Evolutionary conservation across 2,329 filamentous ascomycete species (phyloP).

Genomic region (Colletotrichum shisoi): DNA sequence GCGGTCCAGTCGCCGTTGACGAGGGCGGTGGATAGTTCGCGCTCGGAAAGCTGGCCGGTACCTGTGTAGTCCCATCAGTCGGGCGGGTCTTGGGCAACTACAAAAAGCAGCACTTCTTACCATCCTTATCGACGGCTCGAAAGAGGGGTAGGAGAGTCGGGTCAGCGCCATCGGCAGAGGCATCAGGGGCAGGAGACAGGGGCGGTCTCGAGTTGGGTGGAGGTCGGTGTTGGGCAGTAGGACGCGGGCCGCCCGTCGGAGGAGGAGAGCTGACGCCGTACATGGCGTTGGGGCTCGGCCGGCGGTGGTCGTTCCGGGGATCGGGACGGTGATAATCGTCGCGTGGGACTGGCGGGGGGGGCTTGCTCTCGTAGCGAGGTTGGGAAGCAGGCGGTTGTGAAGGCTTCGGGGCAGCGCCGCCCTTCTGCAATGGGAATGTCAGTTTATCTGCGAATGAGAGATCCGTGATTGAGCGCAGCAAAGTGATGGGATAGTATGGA

Average conservation of each 20-base stretch:
- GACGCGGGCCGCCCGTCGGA: slow-evolving; percentile 55
- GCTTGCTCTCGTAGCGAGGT: slow-evolving; percentile 59
- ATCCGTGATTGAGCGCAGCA: slow-evolving; percentile 40
- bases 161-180: slow-evolving; percentile 62
- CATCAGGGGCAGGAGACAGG: slow-evolving; percentile 66
- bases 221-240: slow-evolving; percentile 58
- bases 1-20: slow-evolving; percentile 96
- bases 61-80: slow-evolving; percentile 54
- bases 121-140: slow-evolving; percentile 85
- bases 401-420: slow-evolving; percentile 38
- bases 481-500: slow-evolving; percentile 17
- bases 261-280: slow-evolving; percentile 62
- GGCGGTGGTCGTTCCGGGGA: slow-evolving; percentile 28
- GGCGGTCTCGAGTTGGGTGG: slow-evolving; percentile 69
- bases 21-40: slow-evolving; percentile 85
- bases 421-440: slow-evolving; percentile 39
- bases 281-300: slow-evolving; percentile 43
- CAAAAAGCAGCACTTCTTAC: slow-evolving; percentile 53
- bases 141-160: slow-evolving; percentile 85
- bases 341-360: slow-evolving; percentile 53
- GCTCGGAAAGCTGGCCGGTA: slow-evolving; percentile 83
- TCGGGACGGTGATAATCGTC: slow-evolving; percentile 44
- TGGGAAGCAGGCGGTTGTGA: slow-evolving; percentile 39
- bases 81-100: neutral
- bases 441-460: slow-evolving; percentile 23